These are phyloP conservation scores for Microstegium vimineum DNA, from an alignment of 176 grass and related monocot species.

Conservation along the genomic window DNA sequence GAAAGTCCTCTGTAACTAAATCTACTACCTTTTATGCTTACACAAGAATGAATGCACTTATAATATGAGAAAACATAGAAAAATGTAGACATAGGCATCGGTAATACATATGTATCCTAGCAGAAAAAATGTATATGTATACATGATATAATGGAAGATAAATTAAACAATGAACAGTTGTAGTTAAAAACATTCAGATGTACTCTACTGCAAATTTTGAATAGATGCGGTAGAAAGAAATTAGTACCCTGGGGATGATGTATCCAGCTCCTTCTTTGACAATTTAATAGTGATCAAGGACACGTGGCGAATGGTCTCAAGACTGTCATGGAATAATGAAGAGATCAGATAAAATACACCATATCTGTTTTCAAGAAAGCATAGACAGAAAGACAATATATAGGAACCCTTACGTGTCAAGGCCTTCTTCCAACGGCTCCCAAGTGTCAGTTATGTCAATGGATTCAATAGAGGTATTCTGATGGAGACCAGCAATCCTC, in stretches of 20 bases:
- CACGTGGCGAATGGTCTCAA: conserved; percentile 70
- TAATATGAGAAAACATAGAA: background rate
- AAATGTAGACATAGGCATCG: background rate
- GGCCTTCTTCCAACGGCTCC: conserved; percentile 77
- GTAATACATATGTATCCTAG: background rate
- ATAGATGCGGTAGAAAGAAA: background rate
- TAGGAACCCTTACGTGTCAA: conserved; percentile 36
- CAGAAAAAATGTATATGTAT: background rate
- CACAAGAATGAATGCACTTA: background rate
- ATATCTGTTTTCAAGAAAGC: background rate
- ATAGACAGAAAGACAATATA: background rate
- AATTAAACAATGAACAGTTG: background rate
- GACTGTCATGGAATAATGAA: conserved; percentile 24
- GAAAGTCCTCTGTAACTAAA: background rate
- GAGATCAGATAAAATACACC: background rate
- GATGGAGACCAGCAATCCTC: conserved; percentile 64
- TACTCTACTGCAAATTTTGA: background rate
- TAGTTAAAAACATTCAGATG: background rate
- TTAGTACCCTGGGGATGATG: conserved; percentile 50
- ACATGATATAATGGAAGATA: background rate
- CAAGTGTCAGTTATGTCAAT: conserved; percentile 70
- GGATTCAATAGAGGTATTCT: conserved; percentile 55
- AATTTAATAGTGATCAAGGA: conserved; percentile 68
- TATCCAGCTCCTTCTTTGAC: conserved; percentile 73
- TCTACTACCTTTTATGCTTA: background rate